phyloP scores from a whole-genome alignment of 2,329 filamentous ascomycete species.

The Phyllosticta citrichinensis region DNA sequence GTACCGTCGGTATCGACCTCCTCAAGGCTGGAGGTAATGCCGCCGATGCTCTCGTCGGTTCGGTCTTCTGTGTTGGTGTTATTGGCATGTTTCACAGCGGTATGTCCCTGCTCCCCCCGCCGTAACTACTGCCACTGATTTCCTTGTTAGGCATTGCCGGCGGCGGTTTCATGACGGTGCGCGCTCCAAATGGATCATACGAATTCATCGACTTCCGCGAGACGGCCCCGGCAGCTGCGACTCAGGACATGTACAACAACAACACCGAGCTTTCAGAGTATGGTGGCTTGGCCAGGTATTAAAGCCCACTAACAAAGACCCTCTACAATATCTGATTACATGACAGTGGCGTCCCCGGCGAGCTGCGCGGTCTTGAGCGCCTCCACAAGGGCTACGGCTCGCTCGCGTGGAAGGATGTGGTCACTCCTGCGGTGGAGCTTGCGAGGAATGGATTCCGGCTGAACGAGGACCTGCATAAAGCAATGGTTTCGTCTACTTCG shows the following conservation, averaged over 20 bases:
- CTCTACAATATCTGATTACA: constrained; percentile 1
- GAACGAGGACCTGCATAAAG: constrained; percentile 61
- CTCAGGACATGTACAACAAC: constrained; percentile 73
- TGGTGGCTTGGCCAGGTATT: constrained; percentile 52
- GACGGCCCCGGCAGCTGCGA: constrained; percentile 70
- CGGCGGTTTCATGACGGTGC: constrained; percentile 81
- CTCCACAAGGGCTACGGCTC: constrained; percentile 62
- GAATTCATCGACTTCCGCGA: constrained; percentile 88
- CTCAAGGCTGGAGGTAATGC: constrained; percentile 41
- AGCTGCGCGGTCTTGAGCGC: constrained; percentile 69
- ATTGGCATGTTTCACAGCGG: constrained; percentile 39
- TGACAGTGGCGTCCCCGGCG: constrained; percentile 56
- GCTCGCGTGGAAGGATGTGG: constrained; percentile 48
- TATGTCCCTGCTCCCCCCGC: neutral
- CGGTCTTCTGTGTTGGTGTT: constrained; percentile 38
- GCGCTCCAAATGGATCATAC: constrained; percentile 61
- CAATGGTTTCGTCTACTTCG: constrained; percentile 51
- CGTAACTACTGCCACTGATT: neutral
- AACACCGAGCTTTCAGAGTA: constrained; percentile 57
- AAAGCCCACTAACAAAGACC: neutral
- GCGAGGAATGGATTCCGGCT: constrained; percentile 53
- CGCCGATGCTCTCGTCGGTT: constrained; percentile 39
- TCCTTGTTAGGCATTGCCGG: constrained; percentile 62
- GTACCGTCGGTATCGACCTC: constrained; percentile 37
- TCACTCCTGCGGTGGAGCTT: constrained; percentile 63